Evolutionary conservation across 371 early-diverging fungal genomes (phyloP).

Genomic region (Mucor circinelloides): DNA sequence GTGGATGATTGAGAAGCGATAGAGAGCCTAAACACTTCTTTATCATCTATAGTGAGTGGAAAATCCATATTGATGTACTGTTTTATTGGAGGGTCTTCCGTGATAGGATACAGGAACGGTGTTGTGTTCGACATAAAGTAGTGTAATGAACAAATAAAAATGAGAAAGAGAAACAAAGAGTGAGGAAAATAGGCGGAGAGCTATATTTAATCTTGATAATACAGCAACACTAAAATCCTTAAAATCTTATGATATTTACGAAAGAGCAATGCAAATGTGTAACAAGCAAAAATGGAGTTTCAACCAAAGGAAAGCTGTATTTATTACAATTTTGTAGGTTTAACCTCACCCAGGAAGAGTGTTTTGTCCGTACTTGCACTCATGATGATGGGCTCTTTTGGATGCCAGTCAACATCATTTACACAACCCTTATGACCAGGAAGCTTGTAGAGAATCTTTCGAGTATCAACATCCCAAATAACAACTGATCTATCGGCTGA

Average conservation of each 20-base stretch:
- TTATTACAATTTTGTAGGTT: slow-evolving; percentile 40
- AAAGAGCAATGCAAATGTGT: not conserved
- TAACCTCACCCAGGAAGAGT: slow-evolving; percentile 85
- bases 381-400: slow-evolving; percentile 85
- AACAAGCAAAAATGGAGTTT: not conserved
- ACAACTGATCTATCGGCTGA: slow-evolving; percentile 92
- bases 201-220: not conserved
- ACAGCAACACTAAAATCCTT: not conserved
- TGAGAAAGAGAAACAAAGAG: slow-evolving; percentile 1
- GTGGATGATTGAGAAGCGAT: slow-evolving; percentile 40
- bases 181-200: slow-evolving; percentile 2
- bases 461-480: slow-evolving; percentile 91
- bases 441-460: slow-evolving; percentile 88
- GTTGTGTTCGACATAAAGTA: not conserved
- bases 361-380: slow-evolving; percentile 88
- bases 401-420: slow-evolving; percentile 97
- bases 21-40: slow-evolving; percentile 31
- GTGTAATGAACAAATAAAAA: slow-evolving; percentile 1
- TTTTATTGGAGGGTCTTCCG: slow-evolving; percentile 7
- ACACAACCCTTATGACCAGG: slow-evolving; percentile 98
- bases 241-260: not conserved
- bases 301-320: not conserved
- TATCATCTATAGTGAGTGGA: slow-evolving; percentile 17
- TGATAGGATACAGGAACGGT: not conserved
- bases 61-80: slow-evolving; percentile 9